Evolutionary conservation across 306 rosid genomes (phyloP), one percentile per base, ranked within the genome.

Genomic region (Prunus fruticosa): DNA sequence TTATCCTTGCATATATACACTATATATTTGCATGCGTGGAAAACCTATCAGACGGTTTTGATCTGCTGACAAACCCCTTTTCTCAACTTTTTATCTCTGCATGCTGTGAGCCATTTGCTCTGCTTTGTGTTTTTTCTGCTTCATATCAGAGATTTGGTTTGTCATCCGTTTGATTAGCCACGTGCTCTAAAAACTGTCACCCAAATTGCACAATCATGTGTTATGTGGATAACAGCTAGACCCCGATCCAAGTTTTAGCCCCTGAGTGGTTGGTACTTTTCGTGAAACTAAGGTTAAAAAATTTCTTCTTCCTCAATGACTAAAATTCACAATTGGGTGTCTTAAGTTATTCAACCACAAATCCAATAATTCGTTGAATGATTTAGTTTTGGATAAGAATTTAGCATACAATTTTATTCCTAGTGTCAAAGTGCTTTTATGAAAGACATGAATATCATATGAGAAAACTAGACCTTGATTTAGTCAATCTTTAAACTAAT

Each of bases 21-120:
- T 38, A 38, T 6, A 56, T 56, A 56, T 56, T 15, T 56, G 22
- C 2, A 8, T 56, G 5, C 13, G 4, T 20, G 2, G 25, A 64
- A 18, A 8, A 27, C 62, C 62, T 27, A 4, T 69, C 9, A 50
- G 65, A 56, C 76, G 76, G 76, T 72, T 57, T 72, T 41, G 76
- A 72, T 72, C 64, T 71, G 64, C 75, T 71, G 50, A 71, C 75
- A 71, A 22, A 53, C 13, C 30, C 13, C 11, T 15, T 2, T 52
- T 71, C n/a, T 8, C 2, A 15, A 18, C 7, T 18, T 71, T 51
- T 71, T 53, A 52, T 53, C 45, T 0, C 6, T 7, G 73, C 43
- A 28, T 15, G 43, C 19, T 49, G 23, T 25, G 15, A 15, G 46
- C 14, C 28, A 18, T 10, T 14, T 72, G 75, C 18, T 71, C 2